phyloP scores from a whole-genome alignment of 768 basidiomycete genomes.

The Leccinum barrowsii region DNA sequence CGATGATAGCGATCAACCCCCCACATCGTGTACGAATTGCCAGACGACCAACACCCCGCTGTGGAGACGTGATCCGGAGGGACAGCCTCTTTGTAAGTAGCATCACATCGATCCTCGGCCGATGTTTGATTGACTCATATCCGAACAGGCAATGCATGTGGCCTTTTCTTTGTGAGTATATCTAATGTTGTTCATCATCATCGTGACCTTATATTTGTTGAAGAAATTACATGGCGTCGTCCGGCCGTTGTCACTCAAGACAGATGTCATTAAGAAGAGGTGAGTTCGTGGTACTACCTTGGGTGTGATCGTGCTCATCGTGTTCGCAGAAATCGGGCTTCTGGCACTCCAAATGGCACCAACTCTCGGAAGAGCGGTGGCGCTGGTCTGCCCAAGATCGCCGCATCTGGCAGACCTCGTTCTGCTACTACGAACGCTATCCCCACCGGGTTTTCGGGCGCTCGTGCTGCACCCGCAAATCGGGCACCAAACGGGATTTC shows the following conservation, averaged over 20 bases:
- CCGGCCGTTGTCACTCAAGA: conserved; percentile 91
- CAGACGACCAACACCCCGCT: conserved; percentile 93
- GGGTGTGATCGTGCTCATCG: neutral
- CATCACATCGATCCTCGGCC: conserved; percentile 2
- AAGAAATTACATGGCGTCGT: conserved; percentile 97
- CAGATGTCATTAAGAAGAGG: conserved; percentile 97
- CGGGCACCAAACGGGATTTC: conserved; percentile 20
- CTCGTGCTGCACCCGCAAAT: conserved; percentile 37
- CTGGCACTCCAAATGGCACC: conserved; percentile 60
- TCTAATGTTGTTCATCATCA: neutral
- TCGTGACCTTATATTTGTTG: conserved; percentile 12
- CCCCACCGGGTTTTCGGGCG: conserved; percentile 43
- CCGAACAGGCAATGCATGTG: conserved; percentile 78
- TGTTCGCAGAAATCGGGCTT: conserved; percentile 66
- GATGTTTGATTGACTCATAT: conserved; percentile 13
- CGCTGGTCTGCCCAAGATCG: conserved; percentile 67
- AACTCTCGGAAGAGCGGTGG: conserved; percentile 57
- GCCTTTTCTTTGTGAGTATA: conserved; percentile 80
- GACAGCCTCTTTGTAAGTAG: conserved; percentile 81
- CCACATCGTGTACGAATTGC: conserved; percentile 91
- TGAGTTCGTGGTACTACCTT: conserved; percentile 28
- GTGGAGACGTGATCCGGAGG: conserved; percentile 91
- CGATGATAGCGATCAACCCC: conserved; percentile 68
- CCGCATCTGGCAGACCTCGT: conserved; percentile 69
- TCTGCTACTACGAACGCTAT: conserved; percentile 62